phyloP scores from a whole-genome alignment of 2,329 filamentous ascomycete species.

The Aspergillus spinulosporus region DNA sequence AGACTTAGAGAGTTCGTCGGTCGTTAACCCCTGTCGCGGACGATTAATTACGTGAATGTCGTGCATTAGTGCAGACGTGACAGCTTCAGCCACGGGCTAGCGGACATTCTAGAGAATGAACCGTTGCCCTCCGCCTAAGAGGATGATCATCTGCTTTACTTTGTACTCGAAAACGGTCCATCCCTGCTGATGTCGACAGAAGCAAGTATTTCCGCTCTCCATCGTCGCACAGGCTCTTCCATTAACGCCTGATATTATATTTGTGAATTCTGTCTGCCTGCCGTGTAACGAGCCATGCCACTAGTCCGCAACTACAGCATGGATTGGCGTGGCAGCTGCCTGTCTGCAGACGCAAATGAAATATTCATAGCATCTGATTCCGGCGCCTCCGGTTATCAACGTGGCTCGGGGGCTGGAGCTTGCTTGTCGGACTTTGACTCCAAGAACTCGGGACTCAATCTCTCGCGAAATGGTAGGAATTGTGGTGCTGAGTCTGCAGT shows the following conservation, averaged over 20 bases:
- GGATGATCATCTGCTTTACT: no score
- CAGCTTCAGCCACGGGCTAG: constrained; percentile 10
- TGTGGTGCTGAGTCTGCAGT: not conserved
- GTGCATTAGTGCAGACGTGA: constrained; percentile 22
- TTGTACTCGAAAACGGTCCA: not conserved
- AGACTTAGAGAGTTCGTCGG: not conserved
- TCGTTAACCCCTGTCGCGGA: not conserved
- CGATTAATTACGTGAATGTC: constrained; percentile 13
- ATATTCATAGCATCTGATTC: not conserved
- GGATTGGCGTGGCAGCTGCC: not conserved
- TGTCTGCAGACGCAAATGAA: not conserved
- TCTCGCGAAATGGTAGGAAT: not conserved
- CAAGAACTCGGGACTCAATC: not conserved
- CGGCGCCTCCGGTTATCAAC: not conserved
- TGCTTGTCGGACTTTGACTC: not conserved
- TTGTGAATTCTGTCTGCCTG: not conserved
- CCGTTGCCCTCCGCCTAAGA: no score
- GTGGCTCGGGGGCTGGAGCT: not conserved
- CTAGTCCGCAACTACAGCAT: not conserved
- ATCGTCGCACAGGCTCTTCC: not conserved
- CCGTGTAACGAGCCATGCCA: not conserved
- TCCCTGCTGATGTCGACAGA: not conserved
- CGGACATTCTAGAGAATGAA: not conserved
- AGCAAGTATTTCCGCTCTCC: not conserved
- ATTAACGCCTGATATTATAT: not conserved